Evolutionary conservation across 106 monocot species (phyloP), one percentile per base, ranked within the genome.

Genomic region (Iris macrosiphon): DNA sequence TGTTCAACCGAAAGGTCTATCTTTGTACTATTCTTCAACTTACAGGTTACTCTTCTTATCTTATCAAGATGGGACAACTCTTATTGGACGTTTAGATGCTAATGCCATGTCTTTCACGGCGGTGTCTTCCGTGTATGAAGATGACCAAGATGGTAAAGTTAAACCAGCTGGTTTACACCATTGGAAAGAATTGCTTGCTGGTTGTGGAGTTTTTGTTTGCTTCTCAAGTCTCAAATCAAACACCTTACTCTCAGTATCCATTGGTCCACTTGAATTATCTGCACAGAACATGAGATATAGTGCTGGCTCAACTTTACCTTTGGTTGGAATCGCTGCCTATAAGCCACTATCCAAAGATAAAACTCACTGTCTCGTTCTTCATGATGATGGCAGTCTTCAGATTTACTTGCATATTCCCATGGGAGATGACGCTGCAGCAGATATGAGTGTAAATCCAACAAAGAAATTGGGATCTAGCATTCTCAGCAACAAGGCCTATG

Each of bases 301-400:
- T 63, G 62, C 45, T 16, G 90, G 90, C 21, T 80, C 82, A 60
- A n/a, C 70, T 61, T 67, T 84, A 23, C 71, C 79, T 23, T 71
- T 78, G 72, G 98, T 98, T 65, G 98, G 98, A 34, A 60, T 81
- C 59, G 71, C 98, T 65, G 77, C 91, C 5, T 91, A 91, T 81
- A 98, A 81, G 69, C 80, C 87, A 61, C 71, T 98, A 47, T 87
- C 87, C 6, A 91, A 98, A 66, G 96, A 98, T 73, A 73, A 82
- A 61, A 61, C 67, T 9, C 75, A 98, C 35, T 98, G 83, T 57
- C 72, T 91, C 47, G 73, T 83, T 81, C 78, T 98, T 38, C 79
- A 87, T 56, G 98, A 98, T 66, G 98, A 98, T 72, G 98, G 98
- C 12, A 91, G 90, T 28, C 73, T 98, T 57, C 91, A 98, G 48